Evolutionary conservation across 2,329 filamentous ascomycete genomes (phyloP), one percentile per base, ranked within the genome.

Genomic region (Dothidotthia symphoricarpi): DNA sequence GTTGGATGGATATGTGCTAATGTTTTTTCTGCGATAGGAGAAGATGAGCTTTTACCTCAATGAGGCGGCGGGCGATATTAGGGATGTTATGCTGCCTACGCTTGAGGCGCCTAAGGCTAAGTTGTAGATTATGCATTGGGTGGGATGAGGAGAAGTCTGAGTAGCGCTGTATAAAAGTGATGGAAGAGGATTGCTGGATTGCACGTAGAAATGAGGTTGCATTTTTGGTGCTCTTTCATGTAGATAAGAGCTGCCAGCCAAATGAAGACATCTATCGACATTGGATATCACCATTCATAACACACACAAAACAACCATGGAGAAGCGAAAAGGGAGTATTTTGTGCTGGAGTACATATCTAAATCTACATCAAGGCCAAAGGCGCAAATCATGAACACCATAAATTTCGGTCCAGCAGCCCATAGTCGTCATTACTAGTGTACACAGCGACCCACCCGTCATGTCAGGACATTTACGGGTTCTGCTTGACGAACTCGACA

Each of bases 11-110:
- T 9, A 16, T 11, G 24, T 33, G 41, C 56, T 63, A 55, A 63
- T 33, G n/a, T n/a, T n/a, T n/a, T n/a, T 1, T 27, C 16, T 24
- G 10, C 2, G 3, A 27, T 27, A 67, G 62, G 83, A 93, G 59
- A 84, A 86, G 54, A 95, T 98, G 91, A 93, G 87, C 70, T 87
- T 91, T 76, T 98, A 88, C 72, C 75, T 98, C 52, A 94, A 89
- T 61, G 93, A 98, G 72, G 91, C 93, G 0, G 93, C 91, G 1
- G 79, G 82, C 45, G 93, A 98, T 50, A 82, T 98, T 66, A 80
- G 90, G 50, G 90, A 95, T 54, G 70, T 98, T 36, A 79, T 98
- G 67, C 71, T 87, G 60, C 85, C 88, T 15, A 88, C 86, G 31
- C 69, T 95, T 29, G 83, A 91, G 68, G 67, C 80, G 13, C 79